Evolutionary conservation across 768 basidiomycete species (phyloP).

Genomic region (Rhodotorula graminis): DNA sequence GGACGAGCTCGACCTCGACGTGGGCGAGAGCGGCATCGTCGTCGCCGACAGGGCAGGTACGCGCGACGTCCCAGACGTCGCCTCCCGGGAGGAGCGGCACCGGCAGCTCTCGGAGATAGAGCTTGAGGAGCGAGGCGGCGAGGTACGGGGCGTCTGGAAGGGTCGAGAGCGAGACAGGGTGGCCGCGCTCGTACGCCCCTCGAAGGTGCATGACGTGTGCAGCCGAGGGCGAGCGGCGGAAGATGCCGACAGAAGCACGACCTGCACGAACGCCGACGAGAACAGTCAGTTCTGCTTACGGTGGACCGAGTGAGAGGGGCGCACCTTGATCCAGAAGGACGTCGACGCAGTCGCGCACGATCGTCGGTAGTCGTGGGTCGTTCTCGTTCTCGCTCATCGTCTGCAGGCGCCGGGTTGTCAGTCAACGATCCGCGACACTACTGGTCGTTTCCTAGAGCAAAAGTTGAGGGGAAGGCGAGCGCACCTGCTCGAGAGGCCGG

Average conservation of each 20-base stretch:
- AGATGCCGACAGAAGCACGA: conserved; percentile 23
- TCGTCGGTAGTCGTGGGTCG: background rate
- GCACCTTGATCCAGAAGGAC: background rate
- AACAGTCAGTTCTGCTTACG: background rate
- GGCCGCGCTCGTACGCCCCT: conserved; percentile 17
- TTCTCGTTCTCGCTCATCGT: background rate
- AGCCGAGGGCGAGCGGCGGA: conserved; percentile 23
- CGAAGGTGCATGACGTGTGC: conserved; percentile 17
- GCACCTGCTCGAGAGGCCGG: conserved; percentile 5
- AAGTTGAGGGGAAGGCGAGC: background rate
- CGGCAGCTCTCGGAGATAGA: conserved; percentile 15
- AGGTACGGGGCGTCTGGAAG: conserved; percentile 31
- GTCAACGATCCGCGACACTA: background rate
- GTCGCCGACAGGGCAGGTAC: background rate
- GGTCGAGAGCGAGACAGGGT: conserved; percentile 19
- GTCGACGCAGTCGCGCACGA: conserved; percentile 27
- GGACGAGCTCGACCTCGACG: conserved; percentile 3
- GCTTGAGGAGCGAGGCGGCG: conserved; percentile 32
- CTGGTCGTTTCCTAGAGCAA: no score
- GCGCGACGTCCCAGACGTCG: background rate
- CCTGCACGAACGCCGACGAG: background rate
- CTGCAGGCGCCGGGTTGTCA: background rate
- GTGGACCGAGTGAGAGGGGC: background rate
- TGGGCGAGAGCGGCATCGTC: background rate
- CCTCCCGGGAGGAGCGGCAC: conserved; percentile 3